phyloP scores from a whole-genome alignment of 257 asterid genomes.

The Parsonsia alboflavescens region DNA sequence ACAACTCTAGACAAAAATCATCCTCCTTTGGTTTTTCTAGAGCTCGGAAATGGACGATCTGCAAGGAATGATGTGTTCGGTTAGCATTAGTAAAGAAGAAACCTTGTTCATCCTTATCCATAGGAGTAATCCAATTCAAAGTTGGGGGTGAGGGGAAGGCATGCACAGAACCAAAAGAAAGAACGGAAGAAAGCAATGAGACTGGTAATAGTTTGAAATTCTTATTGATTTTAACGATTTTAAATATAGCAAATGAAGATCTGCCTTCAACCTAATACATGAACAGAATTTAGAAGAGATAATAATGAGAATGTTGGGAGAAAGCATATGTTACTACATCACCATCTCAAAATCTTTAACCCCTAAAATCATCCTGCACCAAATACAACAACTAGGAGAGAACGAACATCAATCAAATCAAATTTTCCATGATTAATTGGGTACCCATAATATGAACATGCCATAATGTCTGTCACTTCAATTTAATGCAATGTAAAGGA shows the following conservation, averaged over 20 bases:
- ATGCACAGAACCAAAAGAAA: not conserved
- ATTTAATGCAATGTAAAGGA: not conserved
- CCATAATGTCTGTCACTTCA: not conserved
- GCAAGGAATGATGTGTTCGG: conserved; percentile 20
- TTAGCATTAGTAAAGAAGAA: not conserved
- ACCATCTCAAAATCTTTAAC: not conserved
- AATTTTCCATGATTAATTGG: not conserved
- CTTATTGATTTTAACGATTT: not conserved
- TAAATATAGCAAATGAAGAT: not conserved
- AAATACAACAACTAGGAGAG: not conserved
- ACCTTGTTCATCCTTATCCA: not conserved
- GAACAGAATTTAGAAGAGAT: not conserved
- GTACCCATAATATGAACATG: not conserved
- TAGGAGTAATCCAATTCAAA: not conserved
- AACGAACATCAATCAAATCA: not conserved
- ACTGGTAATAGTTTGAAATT: too few relatives aligned
- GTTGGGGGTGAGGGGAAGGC: not conserved
- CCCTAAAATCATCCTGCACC: not conserved
- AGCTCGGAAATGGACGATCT: conserved; percentile 90
- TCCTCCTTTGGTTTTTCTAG: conserved; percentile 93
- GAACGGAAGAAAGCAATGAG: not conserved
- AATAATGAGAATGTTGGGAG: too few relatives aligned
- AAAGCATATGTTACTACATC: too few relatives aligned
- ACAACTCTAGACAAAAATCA: conserved; percentile 87
- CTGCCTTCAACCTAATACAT: not conserved